A percentile compares a stretch with the other conserved stretches of the same genome.
Conservation (phyloP, 768 basidiomycete genomes). For the Agrocybe praecox region DNA sequence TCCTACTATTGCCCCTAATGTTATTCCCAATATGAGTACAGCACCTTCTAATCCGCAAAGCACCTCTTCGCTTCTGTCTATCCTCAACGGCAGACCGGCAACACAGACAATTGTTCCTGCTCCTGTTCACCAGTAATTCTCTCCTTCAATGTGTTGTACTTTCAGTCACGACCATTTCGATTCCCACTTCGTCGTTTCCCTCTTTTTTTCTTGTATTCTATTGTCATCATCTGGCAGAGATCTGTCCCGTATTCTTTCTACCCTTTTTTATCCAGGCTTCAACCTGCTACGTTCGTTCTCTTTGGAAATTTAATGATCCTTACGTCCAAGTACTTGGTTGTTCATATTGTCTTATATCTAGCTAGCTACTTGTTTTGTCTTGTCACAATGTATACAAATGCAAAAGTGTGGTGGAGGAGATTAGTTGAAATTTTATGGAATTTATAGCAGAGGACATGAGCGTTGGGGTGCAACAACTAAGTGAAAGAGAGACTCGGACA, state of each 20-base stretch:
- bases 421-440: not conserved
- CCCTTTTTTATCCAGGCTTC: not conserved
- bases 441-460: no score
- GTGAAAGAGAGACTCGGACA: no score
- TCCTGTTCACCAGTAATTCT: constrained; percentile 8
- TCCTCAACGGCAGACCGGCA: constrained; percentile 26
- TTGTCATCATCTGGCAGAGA: constrained; percentile 9
- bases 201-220: constrained; percentile 9
- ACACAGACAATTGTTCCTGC: constrained; percentile 9
- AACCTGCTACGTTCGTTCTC: not conserved
- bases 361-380: not conserved
- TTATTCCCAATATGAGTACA: constrained; percentile 7
- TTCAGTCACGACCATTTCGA: not conserved
- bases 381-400: not conserved
- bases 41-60: constrained; percentile 12
- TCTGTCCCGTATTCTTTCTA: constrained; percentile 8
- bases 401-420: not conserved
- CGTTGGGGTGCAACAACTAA: no score
- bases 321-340: not conserved
- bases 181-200: not conserved
- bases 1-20: constrained; percentile 11
- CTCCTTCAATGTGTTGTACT: not conserved
- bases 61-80: constrained; percentile 26
- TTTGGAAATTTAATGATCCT: not conserved
- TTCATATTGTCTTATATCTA: not conserved